phyloP scores from a whole-genome alignment of 2,329 filamentous ascomycete species.

The Fusarium miscanthi region DNA sequence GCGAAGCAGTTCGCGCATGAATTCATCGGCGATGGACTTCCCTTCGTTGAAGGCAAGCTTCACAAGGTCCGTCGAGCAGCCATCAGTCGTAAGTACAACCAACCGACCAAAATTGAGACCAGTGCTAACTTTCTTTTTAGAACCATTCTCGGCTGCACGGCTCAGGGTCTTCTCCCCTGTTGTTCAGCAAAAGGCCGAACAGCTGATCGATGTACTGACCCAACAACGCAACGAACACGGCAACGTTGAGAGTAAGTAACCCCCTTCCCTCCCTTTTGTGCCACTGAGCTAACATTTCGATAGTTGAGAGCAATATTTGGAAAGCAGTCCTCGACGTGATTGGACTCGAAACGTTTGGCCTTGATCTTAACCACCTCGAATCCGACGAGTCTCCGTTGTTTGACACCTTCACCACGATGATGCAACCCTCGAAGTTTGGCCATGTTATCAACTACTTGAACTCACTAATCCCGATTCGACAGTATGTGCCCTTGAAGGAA shows the following conservation, averaged over 20 bases:
- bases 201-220: conserved; percentile 42
- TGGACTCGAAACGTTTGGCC: conserved; percentile 48
- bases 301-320: conserved; percentile 47
- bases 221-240: conserved; percentile 21
- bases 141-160: conserved; percentile 47
- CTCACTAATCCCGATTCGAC: conserved; percentile 51
- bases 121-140: conserved; percentile 18
- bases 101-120: background rate
- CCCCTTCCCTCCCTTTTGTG: background rate
- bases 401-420: conserved; percentile 37
- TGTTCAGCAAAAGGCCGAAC: conserved; percentile 50
- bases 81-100: conserved; percentile 43
- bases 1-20: conserved; percentile 42
- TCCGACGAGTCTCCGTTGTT: conserved; percentile 41
- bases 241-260: conserved; percentile 34
- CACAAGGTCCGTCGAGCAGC: conserved; percentile 51
- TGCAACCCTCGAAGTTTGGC: conserved; percentile 41
- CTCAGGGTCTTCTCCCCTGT: conserved; percentile 46
- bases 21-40: conserved; percentile 48
- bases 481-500: conserved; percentile 50
- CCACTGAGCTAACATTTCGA: background rate
- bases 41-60: conserved; percentile 50
- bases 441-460: conserved; percentile 50
- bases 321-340: conserved; percentile 51
- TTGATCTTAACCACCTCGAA: conserved; percentile 51